Base-by-base conservation (phyloP, 495 filamentous ascomycete genomes). In the Poronia punctata region DNA sequence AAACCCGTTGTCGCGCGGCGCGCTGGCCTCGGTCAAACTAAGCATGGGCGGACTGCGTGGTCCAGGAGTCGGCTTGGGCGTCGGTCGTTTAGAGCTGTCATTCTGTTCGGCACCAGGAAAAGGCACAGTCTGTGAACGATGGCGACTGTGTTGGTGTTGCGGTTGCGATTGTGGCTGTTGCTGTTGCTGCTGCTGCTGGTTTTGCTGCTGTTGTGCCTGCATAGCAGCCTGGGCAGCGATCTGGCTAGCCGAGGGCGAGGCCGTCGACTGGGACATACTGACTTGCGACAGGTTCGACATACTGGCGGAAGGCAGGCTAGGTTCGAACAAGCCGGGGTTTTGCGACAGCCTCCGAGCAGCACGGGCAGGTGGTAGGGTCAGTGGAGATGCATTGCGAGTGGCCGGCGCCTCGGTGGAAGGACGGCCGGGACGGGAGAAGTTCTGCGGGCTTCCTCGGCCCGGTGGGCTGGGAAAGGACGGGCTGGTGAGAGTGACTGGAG, bases 291-390 rank as follows among this genome's bases (percentile, higher is more conserved):
- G 69, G 74, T 53, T 66, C 76, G 76, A 56, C 0, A 61, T 62
- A 59, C 61, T 72, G 14, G 67, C 69, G n/a, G 86, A 85, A 2
- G 87, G 85, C 22, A 95, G 65, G 20, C 80, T 80, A 4, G 89
- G 84, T 60, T 96, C 88, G 52, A 95, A 96, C 64, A 87, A 81
- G 40, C 89, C 89, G 50, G 89, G 86, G 15, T 82, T 89, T 50
- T 88, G 80, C 22, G 72, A 74, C 40, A 74, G 65, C 50, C 76
- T 78, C 34, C 74, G 62, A 15, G 61, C 59, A 29, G 57, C 48
- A 15, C 64, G 64, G 4, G 61, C 41, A 9, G 66, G 60, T 10
- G 66, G 63, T 7, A 68, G 50, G 6, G 64, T 65, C 31, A 70
- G 45, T 6, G 68, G 68, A 10, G 65, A 70, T 6, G 57, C 58